These are phyloP conservation scores for Lepidium africanum DNA, from an alignment of 345 rosid genomes.

Conservation along the genomic window DNA sequence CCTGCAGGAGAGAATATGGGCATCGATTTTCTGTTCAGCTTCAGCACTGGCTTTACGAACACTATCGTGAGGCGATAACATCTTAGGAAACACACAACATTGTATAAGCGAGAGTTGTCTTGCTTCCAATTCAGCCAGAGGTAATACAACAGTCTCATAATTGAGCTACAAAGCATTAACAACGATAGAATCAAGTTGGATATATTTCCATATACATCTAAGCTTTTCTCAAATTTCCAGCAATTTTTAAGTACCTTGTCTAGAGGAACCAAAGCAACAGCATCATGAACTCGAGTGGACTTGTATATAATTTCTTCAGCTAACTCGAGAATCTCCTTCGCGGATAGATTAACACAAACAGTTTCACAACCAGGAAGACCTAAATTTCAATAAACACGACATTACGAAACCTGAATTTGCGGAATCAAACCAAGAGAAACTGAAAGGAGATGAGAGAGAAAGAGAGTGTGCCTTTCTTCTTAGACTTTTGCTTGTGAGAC, in stretches of 20 bases:
- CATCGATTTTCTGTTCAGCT: conserved; percentile 71
- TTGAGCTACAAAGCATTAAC: conserved; percentile 52
- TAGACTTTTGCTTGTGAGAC: conserved; percentile 40
- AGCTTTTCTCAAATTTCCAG: not conserved
- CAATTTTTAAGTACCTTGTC: conserved; percentile 46
- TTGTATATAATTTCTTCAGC: conserved; percentile 53
- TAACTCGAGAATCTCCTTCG: conserved; percentile 60
- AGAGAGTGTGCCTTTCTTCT: conserved; percentile 42
- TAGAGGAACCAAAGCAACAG: conserved; percentile 68
- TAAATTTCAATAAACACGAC: conserved; percentile 14
- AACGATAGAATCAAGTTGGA: not conserved
- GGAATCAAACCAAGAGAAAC: not conserved
- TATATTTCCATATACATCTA: not conserved
- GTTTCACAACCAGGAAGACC: conserved; percentile 59
- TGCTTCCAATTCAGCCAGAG: conserved; percentile 72
- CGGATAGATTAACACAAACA: conserved; percentile 58
- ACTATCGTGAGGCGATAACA: conserved; percentile 50
- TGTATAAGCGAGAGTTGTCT: conserved; percentile 62
- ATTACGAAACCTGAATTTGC: not conserved
- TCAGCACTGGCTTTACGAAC: conserved; percentile 74
- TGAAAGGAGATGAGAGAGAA: not conserved
- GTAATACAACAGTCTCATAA: conserved; percentile 60
- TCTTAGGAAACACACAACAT: conserved; percentile 65
- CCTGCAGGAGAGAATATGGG: conserved; percentile 66
- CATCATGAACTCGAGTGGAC: conserved; percentile 66